A percentile compares a stretch with the other conserved stretches of the same genome.
These are phyloP conservation scores for Blepharisma japonicum DNA, from an alignment of 73 alveolate species.

Conservation along the genomic window DNA sequence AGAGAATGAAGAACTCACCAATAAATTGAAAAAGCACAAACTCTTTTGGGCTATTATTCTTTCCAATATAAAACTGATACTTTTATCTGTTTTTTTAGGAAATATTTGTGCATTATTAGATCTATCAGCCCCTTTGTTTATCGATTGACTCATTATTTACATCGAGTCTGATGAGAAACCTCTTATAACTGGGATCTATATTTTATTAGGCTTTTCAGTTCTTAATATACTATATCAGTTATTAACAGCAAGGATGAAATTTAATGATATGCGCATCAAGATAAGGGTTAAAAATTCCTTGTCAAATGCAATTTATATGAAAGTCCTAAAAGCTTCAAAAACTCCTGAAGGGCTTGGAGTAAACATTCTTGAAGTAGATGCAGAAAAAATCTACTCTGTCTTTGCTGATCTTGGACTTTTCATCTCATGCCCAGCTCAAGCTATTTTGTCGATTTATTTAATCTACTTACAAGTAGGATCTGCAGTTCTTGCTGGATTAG, in stretches of 20 bases:
- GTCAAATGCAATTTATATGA: background rate
- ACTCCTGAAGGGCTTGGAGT: slow-evolving; percentile 25
- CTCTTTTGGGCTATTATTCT: background rate
- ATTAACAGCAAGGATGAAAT: background rate
- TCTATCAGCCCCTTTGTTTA: no score
- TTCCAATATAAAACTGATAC: background rate
- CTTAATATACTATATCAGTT: background rate
- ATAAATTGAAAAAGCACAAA: background rate
- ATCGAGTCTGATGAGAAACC: slow-evolving; percentile 1
- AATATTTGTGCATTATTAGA: background rate
- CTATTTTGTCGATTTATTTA: background rate
- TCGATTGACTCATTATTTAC: background rate
- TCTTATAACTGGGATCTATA: background rate
- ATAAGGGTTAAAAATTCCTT: background rate
- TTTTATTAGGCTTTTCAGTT: background rate
- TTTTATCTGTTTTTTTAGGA: background rate
- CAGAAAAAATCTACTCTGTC: background rate
- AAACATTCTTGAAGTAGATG: slow-evolving; percentile 3
- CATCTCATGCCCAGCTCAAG: background rate
- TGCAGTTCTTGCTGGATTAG: slow-evolving; percentile 3
- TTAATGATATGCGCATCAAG: background rate
- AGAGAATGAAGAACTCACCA: background rate
- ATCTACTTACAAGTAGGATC: background rate
- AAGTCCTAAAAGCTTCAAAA: background rate
- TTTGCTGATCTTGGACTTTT: background rate